Base-by-base conservation (phyloP, 1,139 yeast species). In the Hansenula anomala region DNA sequence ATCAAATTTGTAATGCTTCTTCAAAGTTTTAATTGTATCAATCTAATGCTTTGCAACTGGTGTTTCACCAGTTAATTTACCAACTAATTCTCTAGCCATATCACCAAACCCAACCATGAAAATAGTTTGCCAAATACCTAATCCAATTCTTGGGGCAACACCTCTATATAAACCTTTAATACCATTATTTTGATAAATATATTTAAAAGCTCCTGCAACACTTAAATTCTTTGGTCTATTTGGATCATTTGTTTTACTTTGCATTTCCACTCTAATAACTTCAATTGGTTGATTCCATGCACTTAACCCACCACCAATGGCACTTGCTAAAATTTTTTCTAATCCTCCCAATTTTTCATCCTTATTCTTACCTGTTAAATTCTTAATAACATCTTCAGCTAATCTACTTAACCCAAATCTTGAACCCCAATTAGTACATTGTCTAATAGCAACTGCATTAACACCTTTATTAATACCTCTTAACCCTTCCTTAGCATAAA, bases 251-350 rank as follows among this genome's bases (percentile, higher is more conserved):
- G 94, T 89, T 68, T 84, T 84, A 43, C 95, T 83, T 68, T 92
- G 98, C 97, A 92, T 90, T 67, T 92, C 98, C 25, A 92, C 95
- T 65, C 98, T 80, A 49, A 89, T 85, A 43, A 92, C 97, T 67
- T 92, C 98, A 56, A 92, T 89, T 31, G 98, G 98, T 67, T 92
- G 98, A 66, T 92, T 92, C 97, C 98, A 92, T 17, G 97, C 96
- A 47, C 95, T 81, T 49, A 94, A 75, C 48, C 96, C 97, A 67
- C 98, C 98, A 75, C 97, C 98, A 48, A 92, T 65, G 10, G 86
- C 88, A 16, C 94, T 80, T n/a, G 95, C 87, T 18, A 75, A 69
- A 44, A 92, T 82, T 66, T 90, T 90, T 62, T 92, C 97, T 30
- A 68, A 56, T 1, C 95, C 86, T 46, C 69, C 67, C 51, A 92